A percentile compares a stretch with the other conserved stretches of the same genome.
Evolutionary conservation across 257 asterid genomes (phyloP).

Genomic region (Solanum corneliomulleri): DNA sequence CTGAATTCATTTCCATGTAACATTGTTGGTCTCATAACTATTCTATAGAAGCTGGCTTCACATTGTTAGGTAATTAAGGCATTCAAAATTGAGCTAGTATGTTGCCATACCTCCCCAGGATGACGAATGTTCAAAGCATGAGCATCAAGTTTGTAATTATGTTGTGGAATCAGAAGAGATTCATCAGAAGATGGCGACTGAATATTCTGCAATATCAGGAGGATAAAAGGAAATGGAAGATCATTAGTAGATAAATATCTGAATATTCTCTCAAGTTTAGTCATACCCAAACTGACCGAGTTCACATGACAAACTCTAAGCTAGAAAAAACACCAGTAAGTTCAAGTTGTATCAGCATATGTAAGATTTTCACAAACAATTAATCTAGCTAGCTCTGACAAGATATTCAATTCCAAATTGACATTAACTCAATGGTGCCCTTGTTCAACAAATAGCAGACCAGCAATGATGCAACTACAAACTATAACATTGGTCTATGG

Average conservation of each 20-base stretch:
- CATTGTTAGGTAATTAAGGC: background rate
- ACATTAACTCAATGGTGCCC: background rate
- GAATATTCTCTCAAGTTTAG: background rate
- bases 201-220: conserved; percentile 38
- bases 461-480: background rate
- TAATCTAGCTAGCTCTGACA: background rate
- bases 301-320: background rate
- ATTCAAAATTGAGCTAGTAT: background rate
- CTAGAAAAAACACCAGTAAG: background rate
- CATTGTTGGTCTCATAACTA: background rate
- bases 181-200: conserved; percentile 68
- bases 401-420: background rate
- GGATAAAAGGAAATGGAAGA: background rate
- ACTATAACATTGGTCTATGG: background rate
- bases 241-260: background rate
- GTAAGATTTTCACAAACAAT: background rate
- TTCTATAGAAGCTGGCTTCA: background rate
- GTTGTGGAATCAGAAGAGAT: conserved; percentile 84
- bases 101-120: conserved; percentile 81
- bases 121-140: conserved; percentile 81
- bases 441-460: background rate
- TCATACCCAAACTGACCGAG: background rate
- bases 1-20: background rate
- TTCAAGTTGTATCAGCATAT: background rate
- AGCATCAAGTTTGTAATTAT: conserved; percentile 89